Conservation (phyloP, 805 yeast genomes). For the Zygosaccharomyces kombuchaensis region DNA sequence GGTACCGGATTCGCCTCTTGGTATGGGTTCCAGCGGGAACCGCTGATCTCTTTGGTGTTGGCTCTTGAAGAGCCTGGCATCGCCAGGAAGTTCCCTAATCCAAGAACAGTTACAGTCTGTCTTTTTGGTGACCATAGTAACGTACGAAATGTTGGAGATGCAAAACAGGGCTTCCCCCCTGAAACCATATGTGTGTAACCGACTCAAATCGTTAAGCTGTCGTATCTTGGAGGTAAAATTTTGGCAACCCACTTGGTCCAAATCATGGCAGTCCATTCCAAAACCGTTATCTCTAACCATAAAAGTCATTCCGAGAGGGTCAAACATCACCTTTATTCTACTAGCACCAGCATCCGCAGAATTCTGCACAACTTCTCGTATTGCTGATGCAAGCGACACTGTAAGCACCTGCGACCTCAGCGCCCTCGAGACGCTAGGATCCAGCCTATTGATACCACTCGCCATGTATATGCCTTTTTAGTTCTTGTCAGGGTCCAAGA, state of each 20-base stretch:
- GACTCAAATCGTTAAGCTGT: constrained; percentile 36
- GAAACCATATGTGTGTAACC: constrained; percentile 53
- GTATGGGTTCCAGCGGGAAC: constrained; percentile 3
- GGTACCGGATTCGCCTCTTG: constrained; percentile 20
- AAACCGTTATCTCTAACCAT: constrained; percentile 63
- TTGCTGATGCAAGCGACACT: constrained; percentile 38
- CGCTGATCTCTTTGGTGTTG: background rate
- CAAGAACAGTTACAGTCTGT: constrained; percentile 31
- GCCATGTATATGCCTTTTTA: constrained; percentile 10
- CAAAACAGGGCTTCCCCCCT: constrained; percentile 68
- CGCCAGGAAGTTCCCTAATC: constrained; percentile 17
- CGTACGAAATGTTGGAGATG: constrained; percentile 44
- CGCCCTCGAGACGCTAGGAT: constrained; percentile 12
- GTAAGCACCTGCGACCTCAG: constrained; percentile 38
- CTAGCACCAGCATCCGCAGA: constrained; percentile 51
- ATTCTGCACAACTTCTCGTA: constrained; percentile 51
- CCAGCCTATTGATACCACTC: constrained; percentile 16
- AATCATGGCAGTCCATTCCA: constrained; percentile 54
- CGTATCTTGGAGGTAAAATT: constrained; percentile 54
- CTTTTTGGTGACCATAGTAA: constrained; percentile 47
- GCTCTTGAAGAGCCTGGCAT: constrained; percentile 8
- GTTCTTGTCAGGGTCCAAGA: background rate
- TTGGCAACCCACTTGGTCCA: constrained; percentile 43
- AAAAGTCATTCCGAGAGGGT: constrained; percentile 34
- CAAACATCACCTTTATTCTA: constrained; percentile 36